These are phyloP conservation scores for Ramaria sp. DNA, from an alignment of 768 basidiomycete species.

Conservation along the genomic window DNA sequence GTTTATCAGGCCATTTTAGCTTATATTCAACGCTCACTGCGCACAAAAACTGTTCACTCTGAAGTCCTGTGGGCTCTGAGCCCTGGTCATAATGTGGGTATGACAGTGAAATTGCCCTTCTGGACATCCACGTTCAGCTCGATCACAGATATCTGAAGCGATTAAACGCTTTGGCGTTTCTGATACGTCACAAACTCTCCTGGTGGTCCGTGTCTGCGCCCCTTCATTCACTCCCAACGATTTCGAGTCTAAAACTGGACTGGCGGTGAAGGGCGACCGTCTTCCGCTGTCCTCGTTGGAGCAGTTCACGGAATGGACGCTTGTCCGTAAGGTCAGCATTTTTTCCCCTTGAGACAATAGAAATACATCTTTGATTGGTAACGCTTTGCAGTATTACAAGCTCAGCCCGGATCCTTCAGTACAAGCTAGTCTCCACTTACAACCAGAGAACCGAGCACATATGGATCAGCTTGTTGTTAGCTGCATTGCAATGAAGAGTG, in stretches of 20 bases:
- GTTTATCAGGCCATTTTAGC: constrained; percentile 75
- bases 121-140: background rate
- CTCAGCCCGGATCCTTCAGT: constrained; percentile 40
- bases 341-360: too few relatives aligned
- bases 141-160: constrained; percentile 73
- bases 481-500: constrained; percentile 73
- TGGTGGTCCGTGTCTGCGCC: constrained; percentile 60
- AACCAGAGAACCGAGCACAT: constrained; percentile 24
- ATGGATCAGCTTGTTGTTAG: constrained; percentile 67
- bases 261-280: constrained; percentile 48
- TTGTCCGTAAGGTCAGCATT: constrained; percentile 58
- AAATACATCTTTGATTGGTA: background rate
- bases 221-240: constrained; percentile 24
- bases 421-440: background rate
- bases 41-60: constrained; percentile 83
- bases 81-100: constrained; percentile 72
- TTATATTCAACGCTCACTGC: constrained; percentile 42
- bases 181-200: constrained; percentile 46
- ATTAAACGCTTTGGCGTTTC: constrained; percentile 81
- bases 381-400: constrained; percentile 17
- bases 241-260: constrained; percentile 40
- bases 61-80: constrained; percentile 85
- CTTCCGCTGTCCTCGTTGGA: constrained; percentile 35
- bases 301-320: constrained; percentile 55
- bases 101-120: background rate